Percentiles rank a stretch among this genome's conserved stretches.
phyloP scores from a whole-genome alignment of 805 yeast genomes.

The Diddensiella transvaalensis region DNA sequence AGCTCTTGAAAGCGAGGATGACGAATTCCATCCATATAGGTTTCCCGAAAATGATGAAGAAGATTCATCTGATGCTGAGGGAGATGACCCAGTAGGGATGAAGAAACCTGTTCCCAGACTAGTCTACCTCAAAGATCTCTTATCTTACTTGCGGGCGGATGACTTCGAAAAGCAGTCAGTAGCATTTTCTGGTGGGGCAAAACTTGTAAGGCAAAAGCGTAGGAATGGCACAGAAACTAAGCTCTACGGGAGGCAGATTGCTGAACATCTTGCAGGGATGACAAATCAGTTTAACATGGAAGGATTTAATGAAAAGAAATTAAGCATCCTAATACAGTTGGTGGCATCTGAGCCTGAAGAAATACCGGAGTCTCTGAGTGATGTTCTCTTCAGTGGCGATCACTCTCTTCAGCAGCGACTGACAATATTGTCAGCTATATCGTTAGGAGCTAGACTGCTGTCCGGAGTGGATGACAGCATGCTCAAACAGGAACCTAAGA shows the following conservation, averaged over 20 bases:
- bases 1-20: slow-evolving; percentile 30
- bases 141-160: slow-evolving; percentile 48
- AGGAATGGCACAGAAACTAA: slow-evolving; percentile 57
- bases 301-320: slow-evolving; percentile 59
- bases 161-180: slow-evolving; percentile 47
- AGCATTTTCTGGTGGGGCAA: slow-evolving; percentile 52
- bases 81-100: slow-evolving; percentile 41
- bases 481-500: slow-evolving; percentile 39
- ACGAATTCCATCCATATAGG: slow-evolving; percentile 24
- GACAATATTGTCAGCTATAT: slow-evolving; percentile 60
- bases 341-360: slow-evolving; percentile 52
- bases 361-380: slow-evolving; percentile 33
- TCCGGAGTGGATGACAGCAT: slow-evolving; percentile 56
- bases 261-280: slow-evolving; percentile 50
- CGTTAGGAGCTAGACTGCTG: slow-evolving; percentile 70
- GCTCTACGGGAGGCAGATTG: slow-evolving; percentile 53
- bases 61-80: slow-evolving; percentile 40
- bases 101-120: slow-evolving; percentile 44
- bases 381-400: slow-evolving; percentile 63
- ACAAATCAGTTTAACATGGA: slow-evolving; percentile 53
- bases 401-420: slow-evolving; percentile 77
- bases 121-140: slow-evolving; percentile 68
- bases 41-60: slow-evolving; percentile 36
- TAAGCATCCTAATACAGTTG: slow-evolving; percentile 64
- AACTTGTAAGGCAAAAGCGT: slow-evolving; percentile 62